These are phyloP conservation scores for Nakazawaea populi DNA, from an alignment of 805 yeast genomes.

Conservation along the genomic window DNA sequence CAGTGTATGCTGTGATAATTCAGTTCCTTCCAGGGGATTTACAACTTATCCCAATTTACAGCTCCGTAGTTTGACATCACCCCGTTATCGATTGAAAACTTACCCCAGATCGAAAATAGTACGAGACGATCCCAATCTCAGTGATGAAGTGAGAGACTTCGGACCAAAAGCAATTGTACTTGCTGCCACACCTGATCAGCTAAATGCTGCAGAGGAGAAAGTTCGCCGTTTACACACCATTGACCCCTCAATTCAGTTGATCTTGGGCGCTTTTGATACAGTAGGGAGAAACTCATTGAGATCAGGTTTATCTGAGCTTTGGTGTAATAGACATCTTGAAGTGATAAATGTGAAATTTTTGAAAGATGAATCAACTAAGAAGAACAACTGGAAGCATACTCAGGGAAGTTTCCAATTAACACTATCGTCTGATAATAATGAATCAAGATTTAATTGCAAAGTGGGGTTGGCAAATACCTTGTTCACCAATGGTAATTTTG, in stretches of 20 bases:
- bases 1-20: too few species aligned
- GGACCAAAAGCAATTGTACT: background rate
- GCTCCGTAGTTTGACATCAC: background rate
- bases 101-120: background rate
- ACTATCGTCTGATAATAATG: background rate
- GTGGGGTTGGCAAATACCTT: slow-evolving; percentile 12
- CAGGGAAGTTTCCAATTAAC: slow-evolving; percentile 1
- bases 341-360: background rate
- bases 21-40: background rate
- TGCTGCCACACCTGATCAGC: slow-evolving; percentile 3
- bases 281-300: background rate
- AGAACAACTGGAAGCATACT: slow-evolving; percentile 1
- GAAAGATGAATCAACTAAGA: background rate
- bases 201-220: background rate
- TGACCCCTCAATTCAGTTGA: background rate
- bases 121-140: background rate
- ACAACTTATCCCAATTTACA: background rate
- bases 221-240: background rate
- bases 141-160: background rate
- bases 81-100: background rate
- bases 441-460: background rate
- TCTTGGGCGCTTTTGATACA: slow-evolving; percentile 7
- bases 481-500: slow-evolving; percentile 17
- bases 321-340: background rate
- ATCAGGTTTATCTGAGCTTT: slow-evolving; percentile 4